Percentiles rank a stretch among this genome's conserved stretches.
Conservation (phyloP, 306 rosid species). For the Sphenostylis stenocarpa region DNA sequence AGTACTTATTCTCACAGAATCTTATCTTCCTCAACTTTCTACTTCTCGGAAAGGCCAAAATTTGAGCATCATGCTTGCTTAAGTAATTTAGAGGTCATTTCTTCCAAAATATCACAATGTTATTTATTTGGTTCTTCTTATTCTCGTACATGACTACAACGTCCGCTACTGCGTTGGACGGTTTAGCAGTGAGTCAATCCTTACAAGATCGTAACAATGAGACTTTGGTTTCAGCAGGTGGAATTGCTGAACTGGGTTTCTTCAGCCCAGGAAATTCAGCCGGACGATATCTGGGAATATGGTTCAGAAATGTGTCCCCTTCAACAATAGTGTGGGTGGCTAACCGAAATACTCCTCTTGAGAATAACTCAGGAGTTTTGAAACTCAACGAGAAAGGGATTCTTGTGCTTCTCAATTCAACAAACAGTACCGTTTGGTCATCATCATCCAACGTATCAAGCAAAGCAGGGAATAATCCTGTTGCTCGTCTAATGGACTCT, state of each 20-base stretch:
- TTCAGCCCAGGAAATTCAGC: not conserved
- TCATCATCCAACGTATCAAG: not conserved
- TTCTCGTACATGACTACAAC: not conserved
- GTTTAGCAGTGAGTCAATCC: not conserved
- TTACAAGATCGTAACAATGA: not conserved
- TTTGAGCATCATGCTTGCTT: not conserved
- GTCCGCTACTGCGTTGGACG: not conserved
- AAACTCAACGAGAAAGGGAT: not conserved
- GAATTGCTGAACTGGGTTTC: not conserved
- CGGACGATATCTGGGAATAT: not conserved
- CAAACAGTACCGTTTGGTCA: constrained; percentile 16
- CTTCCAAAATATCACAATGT: not conserved
- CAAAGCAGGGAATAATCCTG: not conserved
- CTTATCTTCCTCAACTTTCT: not conserved
- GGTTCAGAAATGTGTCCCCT: not conserved
- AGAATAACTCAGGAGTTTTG: not conserved
- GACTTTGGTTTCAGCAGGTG: not conserved
- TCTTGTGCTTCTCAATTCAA: constrained; percentile 9
- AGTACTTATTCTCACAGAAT: not conserved
- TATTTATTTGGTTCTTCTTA: not conserved
- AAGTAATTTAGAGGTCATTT: not conserved
- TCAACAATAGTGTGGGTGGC: not conserved
- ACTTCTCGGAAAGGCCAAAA: not conserved
- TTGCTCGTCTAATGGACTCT: not conserved
- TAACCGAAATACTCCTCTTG: not conserved